Evolutionary conservation across 2,329 filamentous ascomycete species (phyloP).

Genomic region (Fusarium decemcellulare): DNA sequence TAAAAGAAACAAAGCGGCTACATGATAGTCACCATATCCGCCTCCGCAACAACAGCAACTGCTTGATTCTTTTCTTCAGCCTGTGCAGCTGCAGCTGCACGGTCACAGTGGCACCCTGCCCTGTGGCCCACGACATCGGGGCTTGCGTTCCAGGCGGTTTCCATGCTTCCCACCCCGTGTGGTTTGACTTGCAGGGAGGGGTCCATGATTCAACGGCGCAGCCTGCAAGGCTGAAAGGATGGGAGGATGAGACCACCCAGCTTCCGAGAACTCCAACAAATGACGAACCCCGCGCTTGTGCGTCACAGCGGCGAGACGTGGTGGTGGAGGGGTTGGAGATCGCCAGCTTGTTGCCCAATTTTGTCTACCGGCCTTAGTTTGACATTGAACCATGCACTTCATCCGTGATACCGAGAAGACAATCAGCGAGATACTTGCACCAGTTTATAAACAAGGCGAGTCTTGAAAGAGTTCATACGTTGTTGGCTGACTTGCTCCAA

Average conservation of each 20-base stretch:
- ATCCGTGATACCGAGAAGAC: not conserved
- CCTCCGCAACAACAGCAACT: not conserved
- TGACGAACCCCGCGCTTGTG: slow-evolving; percentile 21
- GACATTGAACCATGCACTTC: not conserved
- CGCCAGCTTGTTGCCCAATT: slow-evolving; percentile 12
- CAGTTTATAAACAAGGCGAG: too few species aligned
- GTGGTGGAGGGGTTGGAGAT: slow-evolving; percentile 8
- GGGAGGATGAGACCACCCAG: slow-evolving; percentile 11
- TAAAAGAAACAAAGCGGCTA: too few species aligned
- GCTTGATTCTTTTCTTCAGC: slow-evolving; percentile 23
- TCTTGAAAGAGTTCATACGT: too few species aligned
- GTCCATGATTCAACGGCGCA: slow-evolving; percentile 1
- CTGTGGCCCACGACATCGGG: slow-evolving; percentile 14
- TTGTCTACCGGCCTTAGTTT: slow-evolving; percentile 21
- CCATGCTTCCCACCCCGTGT: not conserved
- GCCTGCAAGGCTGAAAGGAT: slow-evolving; percentile 39
- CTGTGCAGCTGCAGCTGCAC: slow-evolving; percentile 26
- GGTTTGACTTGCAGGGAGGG: slow-evolving; percentile 31
- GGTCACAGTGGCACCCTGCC: slow-evolving; percentile 19
- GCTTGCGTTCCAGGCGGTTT: slow-evolving; percentile 29
- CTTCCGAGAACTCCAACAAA: slow-evolving; percentile 6
- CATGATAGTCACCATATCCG: not conserved
- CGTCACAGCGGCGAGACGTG: not conserved
- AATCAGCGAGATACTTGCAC: not conserved
- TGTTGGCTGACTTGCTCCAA: too few species aligned